Evolutionary conservation across 1,284 basidiomycete species (phyloP).

Genomic region (Malassezia equina): DNA sequence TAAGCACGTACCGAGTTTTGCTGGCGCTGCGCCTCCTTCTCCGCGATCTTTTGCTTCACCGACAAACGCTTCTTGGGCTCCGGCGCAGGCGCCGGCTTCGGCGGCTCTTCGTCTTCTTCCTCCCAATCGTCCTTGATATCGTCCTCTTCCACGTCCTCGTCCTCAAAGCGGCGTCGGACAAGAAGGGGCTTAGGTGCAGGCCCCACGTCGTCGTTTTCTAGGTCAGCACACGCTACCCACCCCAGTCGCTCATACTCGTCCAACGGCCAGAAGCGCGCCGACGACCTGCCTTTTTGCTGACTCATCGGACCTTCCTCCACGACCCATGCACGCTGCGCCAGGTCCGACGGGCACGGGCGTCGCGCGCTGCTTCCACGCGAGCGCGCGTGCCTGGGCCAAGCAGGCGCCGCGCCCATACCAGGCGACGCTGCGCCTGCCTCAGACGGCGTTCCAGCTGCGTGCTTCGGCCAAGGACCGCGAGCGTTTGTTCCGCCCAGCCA

Average conservation of each 20-base stretch:
- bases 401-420: slow-evolving; percentile 38
- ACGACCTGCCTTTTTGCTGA: background rate
- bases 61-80: slow-evolving; percentile 41
- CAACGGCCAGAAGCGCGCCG: background rate
- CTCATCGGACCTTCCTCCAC: background rate
- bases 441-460: slow-evolving; percentile 69
- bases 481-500: slow-evolving; percentile 57
- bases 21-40: slow-evolving; percentile 31
- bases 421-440: slow-evolving; percentile 72
- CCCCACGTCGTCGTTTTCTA: slow-evolving; percentile 38
- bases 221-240: slow-evolving; percentile 16
- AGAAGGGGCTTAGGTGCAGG: slow-evolving; percentile 7
- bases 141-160: slow-evolving; percentile 43
- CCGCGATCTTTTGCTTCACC: slow-evolving; percentile 45
- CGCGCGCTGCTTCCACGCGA: background rate
- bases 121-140: slow-evolving; percentile 48
- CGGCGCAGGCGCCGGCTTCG: slow-evolving; percentile 18
- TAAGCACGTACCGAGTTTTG: slow-evolving; percentile 5
- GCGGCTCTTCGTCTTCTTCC: slow-evolving; percentile 30
- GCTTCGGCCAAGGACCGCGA: slow-evolving; percentile 61
- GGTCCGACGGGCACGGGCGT: background rate
- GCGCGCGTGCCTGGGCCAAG: background rate
- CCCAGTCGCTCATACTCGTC: slow-evolving; percentile 36
- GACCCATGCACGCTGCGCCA: background rate
- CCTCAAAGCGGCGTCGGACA: slow-evolving; percentile 32